Conservation (phyloP, 805 yeast species). For the Debaryomyces maramus region DNA sequence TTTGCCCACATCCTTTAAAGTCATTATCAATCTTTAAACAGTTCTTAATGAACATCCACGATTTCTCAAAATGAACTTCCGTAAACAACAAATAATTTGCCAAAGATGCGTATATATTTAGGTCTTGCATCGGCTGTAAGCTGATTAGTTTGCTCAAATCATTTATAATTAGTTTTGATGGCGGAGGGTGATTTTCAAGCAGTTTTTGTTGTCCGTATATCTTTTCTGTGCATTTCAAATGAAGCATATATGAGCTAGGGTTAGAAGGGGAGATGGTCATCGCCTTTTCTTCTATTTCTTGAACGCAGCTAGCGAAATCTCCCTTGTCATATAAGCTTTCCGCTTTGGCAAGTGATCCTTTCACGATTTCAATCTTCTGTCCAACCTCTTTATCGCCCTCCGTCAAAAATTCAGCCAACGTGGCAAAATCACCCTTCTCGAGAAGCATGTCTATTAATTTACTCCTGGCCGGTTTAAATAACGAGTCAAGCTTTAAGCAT, state of each 20-base stretch:
- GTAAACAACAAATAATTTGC: conserved; percentile 45
- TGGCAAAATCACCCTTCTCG: conserved; percentile 52
- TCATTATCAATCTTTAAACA: conserved; percentile 83
- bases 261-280: conserved; percentile 45
- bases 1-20: conserved; percentile 53
- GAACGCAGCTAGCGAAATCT: conserved; percentile 19
- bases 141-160: conserved; percentile 28
- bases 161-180: conserved; percentile 18
- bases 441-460: conserved; percentile 50
- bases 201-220: conserved; percentile 8
- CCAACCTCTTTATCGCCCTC: conserved; percentile 13
- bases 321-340: conserved; percentile 9
- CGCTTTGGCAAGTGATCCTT: conserved; percentile 13
- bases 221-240: conserved; percentile 24
- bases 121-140: conserved; percentile 25
- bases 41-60: conserved; percentile 54
- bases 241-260: conserved; percentile 33
- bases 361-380: conserved; percentile 19
- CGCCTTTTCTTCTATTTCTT: conserved; percentile 24
- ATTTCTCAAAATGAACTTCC: conserved; percentile 51
- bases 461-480: conserved; percentile 47
- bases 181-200: conserved; percentile 7
- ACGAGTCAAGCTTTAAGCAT: conserved; percentile 44
- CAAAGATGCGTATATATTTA: conserved; percentile 23
- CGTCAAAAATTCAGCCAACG: conserved; percentile 13